Evolutionary conservation across 352 stramenopile genomes (phyloP), one percentile per base, ranked within the genome.

Genomic region (Thraustochytrium striatum): DNA sequence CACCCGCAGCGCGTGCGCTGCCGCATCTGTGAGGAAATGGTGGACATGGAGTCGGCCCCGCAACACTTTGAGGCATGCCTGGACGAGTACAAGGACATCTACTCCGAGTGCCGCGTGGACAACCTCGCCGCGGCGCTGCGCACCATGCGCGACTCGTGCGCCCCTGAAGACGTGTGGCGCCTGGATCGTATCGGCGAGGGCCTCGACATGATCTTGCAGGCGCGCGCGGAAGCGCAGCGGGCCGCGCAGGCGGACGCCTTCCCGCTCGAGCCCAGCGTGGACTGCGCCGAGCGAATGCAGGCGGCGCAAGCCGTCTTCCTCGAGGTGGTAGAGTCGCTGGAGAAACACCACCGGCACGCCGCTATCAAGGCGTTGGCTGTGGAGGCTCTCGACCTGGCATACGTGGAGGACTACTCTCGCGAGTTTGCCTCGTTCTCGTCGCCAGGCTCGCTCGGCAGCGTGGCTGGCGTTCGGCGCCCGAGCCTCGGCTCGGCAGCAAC

Each of bases 21-120:
- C 47, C 65, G 65, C 44, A 75, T 75, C 21, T 75, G 65, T n/a
- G 65, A 75, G 32, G 65, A 75, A 39, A 30, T 75, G 3, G 36
- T 75, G 1, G 32, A 30, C 0, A 9, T 19, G 3, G 30, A 13
- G 11, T 9, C 16, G 11, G 39, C 65, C 21, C 11, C 44, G 33
- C 5, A 21, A 21, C 65, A 75, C 30, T 75, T 75, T 70, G 50
- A 75, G 50, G 25, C 32, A 7, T 75, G 65, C 65, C 52, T 75
- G 21, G 41, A 38, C 30, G 36, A 7, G 19, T 75, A 75, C 52
- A 75, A 75, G 52, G 36, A 75, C 47, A 43, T 72, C 7, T 75
- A 75, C 32, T 11, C n/a, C 25, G 65, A 75, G 32, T 75, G 44
- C 32, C 65, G 65, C 28, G 13, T 75, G 0, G 65, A 75, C n/a